These are phyloP conservation scores for Huiozyma naganishii DNA, from an alignment of 805 yeast species.

Conservation along the genomic window DNA sequence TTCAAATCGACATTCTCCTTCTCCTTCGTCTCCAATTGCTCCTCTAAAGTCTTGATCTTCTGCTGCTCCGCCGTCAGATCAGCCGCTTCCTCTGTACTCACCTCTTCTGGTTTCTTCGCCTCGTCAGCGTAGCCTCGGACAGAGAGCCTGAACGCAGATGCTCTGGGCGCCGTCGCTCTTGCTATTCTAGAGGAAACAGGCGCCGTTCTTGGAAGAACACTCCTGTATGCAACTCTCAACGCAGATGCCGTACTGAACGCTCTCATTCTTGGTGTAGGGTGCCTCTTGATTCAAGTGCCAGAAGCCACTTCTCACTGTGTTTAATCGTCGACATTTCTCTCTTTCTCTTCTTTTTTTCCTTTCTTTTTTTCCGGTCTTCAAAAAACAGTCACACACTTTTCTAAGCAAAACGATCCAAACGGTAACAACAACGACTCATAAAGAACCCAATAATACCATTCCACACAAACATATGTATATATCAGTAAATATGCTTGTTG, in stretches of 20 bases:
- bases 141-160: background rate
- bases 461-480: no score
- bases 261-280: conserved; percentile 1
- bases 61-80: conserved; percentile 17
- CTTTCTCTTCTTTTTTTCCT: no score
- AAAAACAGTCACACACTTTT: no score
- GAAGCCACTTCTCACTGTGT: no score
- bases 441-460: no score
- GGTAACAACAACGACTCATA: no score
- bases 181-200: background rate
- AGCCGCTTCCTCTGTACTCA: conserved; percentile 8
- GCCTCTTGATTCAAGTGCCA: no score
- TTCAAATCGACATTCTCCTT: conserved; percentile 73
- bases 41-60: conserved; percentile 33
- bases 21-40: conserved; percentile 48
- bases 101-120: conserved; percentile 14
- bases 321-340: no score
- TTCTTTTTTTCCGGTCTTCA: no score
- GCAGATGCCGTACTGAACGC: background rate
- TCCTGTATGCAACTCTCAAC: background rate
- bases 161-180: background rate
- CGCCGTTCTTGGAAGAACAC: conserved; percentile 1
- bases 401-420: no score
- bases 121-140: conserved; percentile 21
- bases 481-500: no score